These are phyloP conservation scores for Aeminium ludgeri DNA, from an alignment of 495 filamentous ascomycete species.

Conservation along the genomic window DNA sequence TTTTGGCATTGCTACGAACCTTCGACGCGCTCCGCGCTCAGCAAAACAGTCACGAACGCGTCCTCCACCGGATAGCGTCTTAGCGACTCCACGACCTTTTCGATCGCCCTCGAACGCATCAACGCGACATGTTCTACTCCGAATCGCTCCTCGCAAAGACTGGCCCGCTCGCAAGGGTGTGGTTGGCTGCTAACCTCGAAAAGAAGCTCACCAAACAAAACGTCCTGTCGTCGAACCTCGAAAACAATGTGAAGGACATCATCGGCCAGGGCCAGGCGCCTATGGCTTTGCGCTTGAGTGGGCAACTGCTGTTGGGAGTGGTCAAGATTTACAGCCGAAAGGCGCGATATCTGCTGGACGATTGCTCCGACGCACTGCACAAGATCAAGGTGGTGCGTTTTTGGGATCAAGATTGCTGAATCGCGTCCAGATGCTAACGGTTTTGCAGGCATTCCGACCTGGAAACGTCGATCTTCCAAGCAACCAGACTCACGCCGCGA, in stretches of 20 bases:
- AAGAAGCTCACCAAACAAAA: conserved; percentile 93
- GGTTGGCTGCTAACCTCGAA: conserved; percentile 94
- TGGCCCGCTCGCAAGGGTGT: conserved; percentile 90
- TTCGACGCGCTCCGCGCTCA: background rate
- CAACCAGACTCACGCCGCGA: conserved; percentile 29
- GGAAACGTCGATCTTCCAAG: conserved; percentile 36
- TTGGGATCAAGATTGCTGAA: background rate
- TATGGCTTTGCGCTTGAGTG: conserved; percentile 84
- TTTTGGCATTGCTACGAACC: no score
- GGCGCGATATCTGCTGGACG: conserved; percentile 85
- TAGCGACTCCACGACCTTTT: background rate
- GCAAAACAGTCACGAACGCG: conserved; percentile 1
- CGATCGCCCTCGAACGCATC: background rate
- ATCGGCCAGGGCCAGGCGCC: conserved; percentile 86
- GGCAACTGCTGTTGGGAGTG: conserved; percentile 84
- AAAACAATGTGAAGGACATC: conserved; percentile 84
- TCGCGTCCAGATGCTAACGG: conserved; percentile 4
- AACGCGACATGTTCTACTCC: conserved; percentile 75
- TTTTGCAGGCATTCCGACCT: conserved; percentile 33
- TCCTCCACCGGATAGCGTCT: background rate
- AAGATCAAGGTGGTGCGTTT: conserved; percentile 89
- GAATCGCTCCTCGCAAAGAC: conserved; percentile 92
- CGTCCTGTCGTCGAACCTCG: conserved; percentile 79
- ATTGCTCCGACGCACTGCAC: conserved; percentile 90
- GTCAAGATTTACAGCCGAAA: conserved; percentile 95